A percentile compares a stretch with the other conserved stretches of the same genome.
phyloP scores from a whole-genome alignment of 768 basidiomycete species.

The Guyanaporus albipodus region DNA sequence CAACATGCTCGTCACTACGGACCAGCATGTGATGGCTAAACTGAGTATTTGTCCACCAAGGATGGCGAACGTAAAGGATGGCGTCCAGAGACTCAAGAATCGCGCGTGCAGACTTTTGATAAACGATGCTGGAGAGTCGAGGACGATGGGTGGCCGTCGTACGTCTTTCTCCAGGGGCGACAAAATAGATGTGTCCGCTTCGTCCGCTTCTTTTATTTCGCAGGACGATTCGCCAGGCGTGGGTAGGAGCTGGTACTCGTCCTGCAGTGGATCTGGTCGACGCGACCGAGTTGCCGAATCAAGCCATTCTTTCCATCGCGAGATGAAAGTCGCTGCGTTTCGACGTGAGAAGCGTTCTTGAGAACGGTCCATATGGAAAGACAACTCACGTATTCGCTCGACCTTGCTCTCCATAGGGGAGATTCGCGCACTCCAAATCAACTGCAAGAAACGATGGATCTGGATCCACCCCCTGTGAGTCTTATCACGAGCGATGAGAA shows the following conservation, averaged over 20 bases:
- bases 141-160: slow-evolving; percentile 12
- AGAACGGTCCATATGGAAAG: no score
- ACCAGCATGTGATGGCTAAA: slow-evolving; percentile 20
- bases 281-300: neutral
- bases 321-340: slow-evolving; percentile 6
- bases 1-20: slow-evolving; percentile 74
- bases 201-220: slow-evolving; percentile 7
- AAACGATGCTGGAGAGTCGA: slow-evolving; percentile 20
- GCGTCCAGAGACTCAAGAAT: slow-evolving; percentile 28
- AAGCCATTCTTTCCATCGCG: slow-evolving; percentile 19
- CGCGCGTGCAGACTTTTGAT: slow-evolving; percentile 16
- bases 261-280: slow-evolving; percentile 13
- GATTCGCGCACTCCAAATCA: neutral
- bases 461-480: neutral
- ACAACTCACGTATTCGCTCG: slow-evolving; percentile 10
- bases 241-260: slow-evolving; percentile 23
- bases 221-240: slow-evolving; percentile 4
- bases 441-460: neutral
- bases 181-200: neutral
- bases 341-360: neutral
- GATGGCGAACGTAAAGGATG: slow-evolving; percentile 24
- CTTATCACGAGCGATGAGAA: neutral
- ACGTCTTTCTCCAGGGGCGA: slow-evolving; percentile 3
- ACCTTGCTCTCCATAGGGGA: slow-evolving; percentile 10
- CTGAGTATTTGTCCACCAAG: slow-evolving; percentile 29